Conservation (phyloP, 2,329 filamentous ascomycete species). For the Colletotrichum paranaense region DNA sequence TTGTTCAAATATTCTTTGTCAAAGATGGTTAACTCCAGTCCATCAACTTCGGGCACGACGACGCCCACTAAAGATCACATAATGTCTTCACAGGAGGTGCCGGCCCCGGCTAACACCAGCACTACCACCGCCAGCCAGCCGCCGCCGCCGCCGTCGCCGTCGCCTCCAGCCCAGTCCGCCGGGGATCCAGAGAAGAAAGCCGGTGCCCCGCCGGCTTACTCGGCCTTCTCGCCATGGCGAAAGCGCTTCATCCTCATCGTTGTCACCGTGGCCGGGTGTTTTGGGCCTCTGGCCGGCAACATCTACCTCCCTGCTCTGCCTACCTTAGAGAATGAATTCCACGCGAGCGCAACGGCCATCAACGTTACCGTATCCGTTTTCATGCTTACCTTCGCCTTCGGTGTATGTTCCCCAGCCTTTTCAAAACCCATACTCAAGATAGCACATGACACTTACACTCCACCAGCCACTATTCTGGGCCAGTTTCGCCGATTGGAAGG, state of each 20-base stretch:
- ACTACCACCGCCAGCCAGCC: no score
- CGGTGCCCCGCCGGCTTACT: conserved; percentile 43
- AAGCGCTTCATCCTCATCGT: conserved; percentile 50
- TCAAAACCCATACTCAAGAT: neutral
- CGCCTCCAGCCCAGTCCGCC: neutral
- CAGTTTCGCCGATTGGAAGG: conserved; percentile 50
- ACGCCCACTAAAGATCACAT: conserved; percentile 17
- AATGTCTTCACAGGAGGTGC: neutral
- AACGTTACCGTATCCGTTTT: conserved; percentile 58
- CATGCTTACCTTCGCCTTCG: conserved; percentile 55
- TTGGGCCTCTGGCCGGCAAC: conserved; percentile 55
- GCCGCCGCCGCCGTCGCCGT: neutral
- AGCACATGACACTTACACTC: neutral
- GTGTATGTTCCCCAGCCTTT: conserved; percentile 38
- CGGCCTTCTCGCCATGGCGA: conserved; percentile 48
- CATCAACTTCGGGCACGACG: conserved; percentile 14
- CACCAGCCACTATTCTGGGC: conserved; percentile 53
- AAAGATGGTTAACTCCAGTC: conserved; percentile 19
- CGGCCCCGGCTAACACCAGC: neutral
- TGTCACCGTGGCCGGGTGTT: conserved; percentile 53
- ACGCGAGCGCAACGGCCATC: conserved; percentile 47
- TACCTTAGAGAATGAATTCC: conserved; percentile 50
- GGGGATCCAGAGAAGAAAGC: conserved; percentile 35
- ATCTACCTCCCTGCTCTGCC: conserved; percentile 55
- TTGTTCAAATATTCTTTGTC: neutral